A percentile compares a stretch with the other conserved stretches of the same genome.
Conservation (phyloP, 768 basidiomycete genomes). For the Leccinum boreale region DNA sequence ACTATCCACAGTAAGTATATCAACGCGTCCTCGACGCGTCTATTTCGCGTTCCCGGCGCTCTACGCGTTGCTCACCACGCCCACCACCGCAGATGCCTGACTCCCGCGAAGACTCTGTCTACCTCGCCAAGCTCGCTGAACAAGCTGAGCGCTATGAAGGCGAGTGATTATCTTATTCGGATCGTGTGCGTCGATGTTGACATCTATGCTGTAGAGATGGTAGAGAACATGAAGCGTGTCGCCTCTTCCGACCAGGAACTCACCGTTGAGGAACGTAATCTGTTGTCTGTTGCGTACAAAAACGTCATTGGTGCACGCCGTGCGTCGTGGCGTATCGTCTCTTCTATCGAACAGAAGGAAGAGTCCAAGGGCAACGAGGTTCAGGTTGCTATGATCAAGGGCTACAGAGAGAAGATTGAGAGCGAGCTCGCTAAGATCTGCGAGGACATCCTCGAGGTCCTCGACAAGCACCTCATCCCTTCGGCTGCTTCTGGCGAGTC, state of each 20-base stretch:
- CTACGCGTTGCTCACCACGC: conserved; percentile 16
- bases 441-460: conserved; percentile 96
- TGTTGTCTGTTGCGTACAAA: conserved; percentile 98
- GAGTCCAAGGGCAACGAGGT: conserved; percentile 97
- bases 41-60: conserved; percentile 16
- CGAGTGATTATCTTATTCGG: conserved; percentile 28
- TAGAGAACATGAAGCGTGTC: conserved; percentile 99
- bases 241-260: conserved; percentile 97
- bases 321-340: conserved; percentile 97
- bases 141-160: conserved; percentile 99
- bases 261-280: conserved; percentile 97
- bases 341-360: conserved; percentile 99
- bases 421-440: conserved; percentile 96
- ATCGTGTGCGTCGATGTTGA: conserved; percentile 15
- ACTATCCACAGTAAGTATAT: conserved; percentile 40
- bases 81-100: conserved; percentile 61
- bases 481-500: conserved; percentile 96
- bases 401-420: conserved; percentile 98
- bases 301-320: conserved; percentile 98
- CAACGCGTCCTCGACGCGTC: conserved; percentile 41
- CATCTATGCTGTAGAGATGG: conserved; percentile 68
- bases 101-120: conserved; percentile 91
- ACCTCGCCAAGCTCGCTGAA: conserved; percentile 99
- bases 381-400: conserved; percentile 96
- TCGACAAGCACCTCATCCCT: conserved; percentile 97